These are phyloP conservation scores for Dalbergia cultrata DNA, from an alignment of 306 rosid species.

Conservation along the genomic window DNA sequence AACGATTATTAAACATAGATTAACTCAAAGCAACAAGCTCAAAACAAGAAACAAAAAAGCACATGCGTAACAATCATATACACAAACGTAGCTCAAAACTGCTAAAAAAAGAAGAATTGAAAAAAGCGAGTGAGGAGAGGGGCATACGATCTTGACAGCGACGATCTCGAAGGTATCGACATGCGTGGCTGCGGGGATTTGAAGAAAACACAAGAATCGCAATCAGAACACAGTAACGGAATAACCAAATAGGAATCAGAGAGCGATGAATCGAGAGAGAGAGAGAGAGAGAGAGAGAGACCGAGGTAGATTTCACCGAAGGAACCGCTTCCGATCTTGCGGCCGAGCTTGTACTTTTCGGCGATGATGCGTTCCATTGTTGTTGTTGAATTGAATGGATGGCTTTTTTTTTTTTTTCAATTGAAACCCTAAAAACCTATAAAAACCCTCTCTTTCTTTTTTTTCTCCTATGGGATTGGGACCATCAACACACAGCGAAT, in stretches of 20 bases:
- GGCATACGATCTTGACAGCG: slow-evolving; percentile 89
- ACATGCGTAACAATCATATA: background rate
- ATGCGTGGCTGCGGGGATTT: slow-evolving; percentile 73
- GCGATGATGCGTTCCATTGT: slow-evolving; percentile 66
- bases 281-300: slow-evolving; percentile 19
- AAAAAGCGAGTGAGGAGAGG: background rate
- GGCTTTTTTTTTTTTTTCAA: no score
- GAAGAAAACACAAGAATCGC: slow-evolving; percentile 13
- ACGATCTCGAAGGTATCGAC: slow-evolving; percentile 91
- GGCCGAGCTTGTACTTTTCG: slow-evolving; percentile 87
- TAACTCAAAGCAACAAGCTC: background rate
- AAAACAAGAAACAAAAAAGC: no score
- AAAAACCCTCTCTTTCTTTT: background rate
- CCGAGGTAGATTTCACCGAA: slow-evolving; percentile 97
- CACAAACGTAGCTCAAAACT: background rate
- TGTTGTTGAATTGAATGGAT: background rate
- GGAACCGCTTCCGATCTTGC: slow-evolving; percentile 99
- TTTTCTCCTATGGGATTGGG: background rate
- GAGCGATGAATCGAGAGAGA: background rate
- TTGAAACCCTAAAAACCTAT: background rate
- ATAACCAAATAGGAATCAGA: background rate
- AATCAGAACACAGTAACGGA: background rate
- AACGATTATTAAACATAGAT: background rate
- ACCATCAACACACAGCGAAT: background rate
- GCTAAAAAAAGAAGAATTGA: background rate